These are phyloP conservation scores for Colletotrichum sp. DNA, from an alignment of 2,329 filamentous ascomycete species.

Conservation along the genomic window DNA sequence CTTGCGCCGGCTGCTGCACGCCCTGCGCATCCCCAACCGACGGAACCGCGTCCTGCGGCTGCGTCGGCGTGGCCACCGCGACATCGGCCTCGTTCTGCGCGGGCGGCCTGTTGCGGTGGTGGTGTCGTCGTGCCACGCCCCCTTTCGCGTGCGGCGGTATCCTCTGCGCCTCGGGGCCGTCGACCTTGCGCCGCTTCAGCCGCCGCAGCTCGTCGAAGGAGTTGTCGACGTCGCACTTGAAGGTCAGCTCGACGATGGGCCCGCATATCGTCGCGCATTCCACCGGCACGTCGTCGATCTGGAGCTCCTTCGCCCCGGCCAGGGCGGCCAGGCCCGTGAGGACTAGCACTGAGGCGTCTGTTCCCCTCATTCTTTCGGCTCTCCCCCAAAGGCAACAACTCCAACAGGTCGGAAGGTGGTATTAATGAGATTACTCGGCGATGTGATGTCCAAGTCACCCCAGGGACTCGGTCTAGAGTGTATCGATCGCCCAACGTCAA, in stretches of 20 bases:
- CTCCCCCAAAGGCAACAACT: rapidly evolving
- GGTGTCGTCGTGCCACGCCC: background rate
- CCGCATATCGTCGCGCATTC: constrained; percentile 46
- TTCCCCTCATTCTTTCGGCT: constrained; percentile 28
- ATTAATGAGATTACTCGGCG: background rate
- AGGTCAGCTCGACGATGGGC: constrained; percentile 46
- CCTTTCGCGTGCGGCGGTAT: background rate
- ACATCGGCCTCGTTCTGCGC: background rate
- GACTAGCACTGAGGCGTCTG: constrained; percentile 28
- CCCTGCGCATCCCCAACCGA: background rate
- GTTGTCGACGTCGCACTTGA: constrained; percentile 34
- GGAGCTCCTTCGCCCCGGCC: constrained; percentile 33
- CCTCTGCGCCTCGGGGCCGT: background rate
- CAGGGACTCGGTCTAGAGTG: background rate
- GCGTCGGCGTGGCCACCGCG: background rate
- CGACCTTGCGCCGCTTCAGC: constrained; percentile 29
- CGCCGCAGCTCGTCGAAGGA: constrained; percentile 25
- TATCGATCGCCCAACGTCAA: background rate
- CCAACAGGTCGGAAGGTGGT: too few relatives aligned
- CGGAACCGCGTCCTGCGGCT: background rate
- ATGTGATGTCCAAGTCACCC: background rate
- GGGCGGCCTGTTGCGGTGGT: background rate
- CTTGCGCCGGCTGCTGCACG: background rate
- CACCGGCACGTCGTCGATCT: constrained; percentile 40
- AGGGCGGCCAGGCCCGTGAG: constrained; percentile 33